Evolutionary conservation across 2,329 filamentous ascomycete genomes (phyloP).

Genomic region (Apiospora hydei): DNA sequence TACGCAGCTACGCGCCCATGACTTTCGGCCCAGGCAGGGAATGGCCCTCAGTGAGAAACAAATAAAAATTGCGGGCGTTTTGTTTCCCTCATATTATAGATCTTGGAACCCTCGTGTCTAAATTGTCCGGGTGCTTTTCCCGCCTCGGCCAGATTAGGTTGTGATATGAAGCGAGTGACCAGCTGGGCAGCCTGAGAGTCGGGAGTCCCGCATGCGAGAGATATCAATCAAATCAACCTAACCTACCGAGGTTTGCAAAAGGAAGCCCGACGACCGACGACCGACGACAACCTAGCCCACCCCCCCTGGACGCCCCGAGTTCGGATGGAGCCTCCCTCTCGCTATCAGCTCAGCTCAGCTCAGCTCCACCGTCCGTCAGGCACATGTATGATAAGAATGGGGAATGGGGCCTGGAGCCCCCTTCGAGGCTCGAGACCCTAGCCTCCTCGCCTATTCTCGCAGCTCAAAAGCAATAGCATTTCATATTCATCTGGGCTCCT

Average conservation of each 20-base stretch:
- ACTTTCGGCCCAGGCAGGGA: slow-evolving; percentile 1
- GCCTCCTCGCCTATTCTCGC: neutral
- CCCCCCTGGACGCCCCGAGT: slow-evolving; percentile 13
- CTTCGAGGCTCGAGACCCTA: slow-evolving; percentile 6
- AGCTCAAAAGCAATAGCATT: slow-evolving; percentile 2
- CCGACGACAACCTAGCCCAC: neutral
- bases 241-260: neutral
- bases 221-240: neutral
- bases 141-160: neutral
- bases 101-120: slow-evolving; percentile 8
- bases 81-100: neutral
- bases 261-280: neutral
- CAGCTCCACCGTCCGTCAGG: slow-evolving; percentile 6
- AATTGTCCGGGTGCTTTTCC: neutral
- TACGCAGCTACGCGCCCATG: neutral
- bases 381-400: slow-evolving; percentile 18
- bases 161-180: neutral
- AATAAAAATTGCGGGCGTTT: neutral
- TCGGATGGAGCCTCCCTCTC: neutral
- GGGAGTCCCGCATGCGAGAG: neutral
- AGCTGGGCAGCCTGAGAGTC: neutral
- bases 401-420: slow-evolving; percentile 5
- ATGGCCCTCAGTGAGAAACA: neutral
- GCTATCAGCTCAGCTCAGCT: slow-evolving; percentile 16
- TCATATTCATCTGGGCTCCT: slow-evolving; percentile 1